Evolutionary conservation across 495 filamentous ascomycete genomes (phyloP), one percentile per base, ranked within the genome.

Genomic region (Chaetomium tenue): DNA sequence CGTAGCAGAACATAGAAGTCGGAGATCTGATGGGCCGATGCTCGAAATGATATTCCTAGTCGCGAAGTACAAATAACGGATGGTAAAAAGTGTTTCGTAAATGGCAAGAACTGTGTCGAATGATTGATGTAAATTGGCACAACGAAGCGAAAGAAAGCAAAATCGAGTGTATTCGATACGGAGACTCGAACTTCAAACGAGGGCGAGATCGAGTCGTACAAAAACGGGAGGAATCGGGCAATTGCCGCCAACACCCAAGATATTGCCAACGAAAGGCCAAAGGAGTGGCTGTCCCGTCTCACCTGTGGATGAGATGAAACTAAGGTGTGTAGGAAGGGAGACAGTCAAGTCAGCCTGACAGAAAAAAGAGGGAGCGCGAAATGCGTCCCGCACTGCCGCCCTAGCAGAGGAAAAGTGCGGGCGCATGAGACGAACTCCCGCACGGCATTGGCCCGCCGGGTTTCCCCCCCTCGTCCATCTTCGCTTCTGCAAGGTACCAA

Each of bases 231-330:
- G 58, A 51, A n/a, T 46, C 47, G 26, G 20, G 39, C n/a, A 51
- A 60, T 50, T 60, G 11, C 58, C 26, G 46, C 58, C 26, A 51
- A 23, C n/a, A 28, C 15, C 57, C 30, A 60, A 37, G 16, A 37
- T 9, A 26, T 15, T 6, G 46, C 8, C 20, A 44, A 44, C 30
- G 59, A 61, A 44, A 2, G 50, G 33, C 51, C 51, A 62, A 63
- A 40, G 22, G 61, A 63, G 59, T 66, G 63, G 63, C 54, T 66
- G 44, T 66, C 39, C 51, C 48, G 65, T 67, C 56, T 60, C 60
- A 58, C 47, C n/a, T 50, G 39, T 48, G 56, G 44, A 46, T 39
- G 40, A 56, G 39, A 56, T 67, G 65, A 67, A 67, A 67, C 65
- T 58, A n/a, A n/a, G n/a, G n/a, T n/a, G n/a, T n/a, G n/a, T n/a